Evolutionary conservation across 2,329 filamentous ascomycete genomes (phyloP).

Genomic region (Chaetomium strumarium): DNA sequence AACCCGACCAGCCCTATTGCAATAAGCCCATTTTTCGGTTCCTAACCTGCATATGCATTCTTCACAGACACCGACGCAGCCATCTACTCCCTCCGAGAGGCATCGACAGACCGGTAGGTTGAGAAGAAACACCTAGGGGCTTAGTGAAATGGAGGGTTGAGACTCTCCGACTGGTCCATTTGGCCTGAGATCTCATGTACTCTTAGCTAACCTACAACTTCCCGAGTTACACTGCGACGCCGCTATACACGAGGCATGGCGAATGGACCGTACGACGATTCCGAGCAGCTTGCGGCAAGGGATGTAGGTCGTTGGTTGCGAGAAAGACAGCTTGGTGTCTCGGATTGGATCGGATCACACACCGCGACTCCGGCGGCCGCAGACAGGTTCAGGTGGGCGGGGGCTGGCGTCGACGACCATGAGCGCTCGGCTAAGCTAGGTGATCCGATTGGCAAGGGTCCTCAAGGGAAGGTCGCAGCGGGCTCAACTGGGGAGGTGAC

Average conservation of each 20-base stretch:
- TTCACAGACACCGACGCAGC: background rate
- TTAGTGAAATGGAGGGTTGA: background rate
- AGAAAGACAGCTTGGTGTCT: constrained; percentile 6
- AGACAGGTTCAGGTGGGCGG: constrained; percentile 3
- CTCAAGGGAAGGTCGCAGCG: background rate
- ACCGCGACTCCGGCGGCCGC: constrained; percentile 1
- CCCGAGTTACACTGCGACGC: too few relatives aligned
- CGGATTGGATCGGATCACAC: constrained; percentile 3
- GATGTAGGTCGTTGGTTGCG: background rate
- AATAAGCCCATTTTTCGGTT: background rate
- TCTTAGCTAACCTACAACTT: background rate
- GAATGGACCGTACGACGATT: too few relatives aligned
- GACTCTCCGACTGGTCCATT: background rate
- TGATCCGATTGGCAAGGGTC: constrained; percentile 1
- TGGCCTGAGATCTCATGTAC: background rate
- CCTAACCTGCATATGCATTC: background rate
- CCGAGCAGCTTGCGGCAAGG: background rate
- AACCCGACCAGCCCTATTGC: background rate
- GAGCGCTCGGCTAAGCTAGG: constrained; percentile 2
- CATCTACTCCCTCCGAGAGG: background rate
- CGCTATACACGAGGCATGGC: too few relatives aligned
- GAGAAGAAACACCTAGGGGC: background rate
- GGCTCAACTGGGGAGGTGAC: background rate
- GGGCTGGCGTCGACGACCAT: constrained; percentile 4
- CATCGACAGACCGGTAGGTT: constrained; percentile 1